A percentile compares a stretch with the other conserved stretches of the same genome.
These are phyloP conservation scores for Sedum album DNA, from an alignment of 164 flowering plant species.

Conservation along the genomic window DNA sequence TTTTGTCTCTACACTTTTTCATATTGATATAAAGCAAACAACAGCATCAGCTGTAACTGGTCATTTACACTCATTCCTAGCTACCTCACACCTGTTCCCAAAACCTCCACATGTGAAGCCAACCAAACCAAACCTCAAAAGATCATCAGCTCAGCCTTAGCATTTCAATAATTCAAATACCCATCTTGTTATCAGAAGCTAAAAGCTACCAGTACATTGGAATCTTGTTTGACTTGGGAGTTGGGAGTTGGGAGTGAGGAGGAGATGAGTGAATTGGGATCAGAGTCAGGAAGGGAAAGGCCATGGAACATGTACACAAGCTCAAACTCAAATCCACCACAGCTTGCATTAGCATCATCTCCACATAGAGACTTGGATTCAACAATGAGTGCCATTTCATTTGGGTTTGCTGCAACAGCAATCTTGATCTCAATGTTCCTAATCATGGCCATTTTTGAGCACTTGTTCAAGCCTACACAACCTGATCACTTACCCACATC, in stretches of 20 bases:
- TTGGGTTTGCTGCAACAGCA: constrained; percentile 92
- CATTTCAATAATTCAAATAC: too few relatives aligned
- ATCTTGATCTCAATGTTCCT: constrained; percentile 80
- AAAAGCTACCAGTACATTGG: too few relatives aligned
- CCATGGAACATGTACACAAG: constrained; percentile 48
- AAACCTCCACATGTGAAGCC: neutral
- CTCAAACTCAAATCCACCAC: constrained; percentile 34
- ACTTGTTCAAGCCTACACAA: constrained; percentile 55
- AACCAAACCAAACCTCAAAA: neutral
- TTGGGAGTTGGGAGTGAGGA: neutral
- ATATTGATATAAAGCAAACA: neutral
- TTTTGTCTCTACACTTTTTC: neutral
- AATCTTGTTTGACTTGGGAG: too few relatives aligned
- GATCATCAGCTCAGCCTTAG: neutral
- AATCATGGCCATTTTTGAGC: constrained; percentile 86
- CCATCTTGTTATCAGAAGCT: too few relatives aligned
- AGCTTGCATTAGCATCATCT: constrained; percentile 19
- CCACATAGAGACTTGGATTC: constrained; percentile 48
- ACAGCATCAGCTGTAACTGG: neutral
- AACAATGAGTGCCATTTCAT: constrained; percentile 78
- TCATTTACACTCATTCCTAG: constrained; percentile 3
- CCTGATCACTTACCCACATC: constrained; percentile 18
- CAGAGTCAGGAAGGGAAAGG: constrained; percentile 37
- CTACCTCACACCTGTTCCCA: constrained; percentile 2
- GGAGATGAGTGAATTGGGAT: constrained; percentile 27